These are phyloP conservation scores for Leccinum ponderosum DNA, from an alignment of 1,284 basidiomycete genomes.

Conservation along the genomic window DNA sequence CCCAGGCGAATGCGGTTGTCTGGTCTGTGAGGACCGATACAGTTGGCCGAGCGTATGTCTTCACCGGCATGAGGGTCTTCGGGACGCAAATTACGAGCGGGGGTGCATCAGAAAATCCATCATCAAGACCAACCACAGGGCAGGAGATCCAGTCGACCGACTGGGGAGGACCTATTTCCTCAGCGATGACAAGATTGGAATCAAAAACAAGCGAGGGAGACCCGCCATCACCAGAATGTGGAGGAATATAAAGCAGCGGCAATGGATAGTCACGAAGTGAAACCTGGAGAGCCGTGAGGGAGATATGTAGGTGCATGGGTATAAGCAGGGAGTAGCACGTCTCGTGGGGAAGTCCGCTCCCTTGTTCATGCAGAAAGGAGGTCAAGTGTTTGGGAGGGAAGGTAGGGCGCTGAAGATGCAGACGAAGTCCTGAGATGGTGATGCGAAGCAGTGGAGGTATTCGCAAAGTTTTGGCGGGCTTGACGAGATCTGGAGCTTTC, in stretches of 20 bases:
- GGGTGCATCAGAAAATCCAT: slow-evolving; percentile 52
- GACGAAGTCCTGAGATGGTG: slow-evolving; percentile 57
- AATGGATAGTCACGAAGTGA: slow-evolving; percentile 83
- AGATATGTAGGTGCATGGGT: slow-evolving; percentile 80
- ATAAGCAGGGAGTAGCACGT: slow-evolving; percentile 81
- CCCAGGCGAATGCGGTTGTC: slow-evolving; percentile 86
- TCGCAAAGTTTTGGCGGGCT: slow-evolving; percentile 39
- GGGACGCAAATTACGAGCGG: slow-evolving; percentile 73
- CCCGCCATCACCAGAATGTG: slow-evolving; percentile 35
- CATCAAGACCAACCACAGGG: slow-evolving; percentile 55
- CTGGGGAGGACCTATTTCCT: slow-evolving; percentile 78
- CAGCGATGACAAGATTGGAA: slow-evolving; percentile 85
- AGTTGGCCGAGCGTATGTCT: slow-evolving; percentile 83
- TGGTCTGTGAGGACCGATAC: slow-evolving; percentile 67
- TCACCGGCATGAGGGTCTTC: slow-evolving; percentile 95
- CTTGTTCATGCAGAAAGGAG: slow-evolving; percentile 73
- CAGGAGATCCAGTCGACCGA: slow-evolving; percentile 78
- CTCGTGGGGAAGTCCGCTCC: slow-evolving; percentile 68
- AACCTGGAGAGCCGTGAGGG: slow-evolving; percentile 62
- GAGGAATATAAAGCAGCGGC: slow-evolving; percentile 64
- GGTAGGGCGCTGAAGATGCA: slow-evolving; percentile 64
- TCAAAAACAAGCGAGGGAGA: slow-evolving; percentile 65
- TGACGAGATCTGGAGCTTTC: slow-evolving; percentile 35
- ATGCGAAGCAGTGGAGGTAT: slow-evolving; percentile 78
- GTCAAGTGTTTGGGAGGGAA: slow-evolving; percentile 60